Conservation (phyloP, 208 protist species). For the Leishmania amazonensis region DNA sequence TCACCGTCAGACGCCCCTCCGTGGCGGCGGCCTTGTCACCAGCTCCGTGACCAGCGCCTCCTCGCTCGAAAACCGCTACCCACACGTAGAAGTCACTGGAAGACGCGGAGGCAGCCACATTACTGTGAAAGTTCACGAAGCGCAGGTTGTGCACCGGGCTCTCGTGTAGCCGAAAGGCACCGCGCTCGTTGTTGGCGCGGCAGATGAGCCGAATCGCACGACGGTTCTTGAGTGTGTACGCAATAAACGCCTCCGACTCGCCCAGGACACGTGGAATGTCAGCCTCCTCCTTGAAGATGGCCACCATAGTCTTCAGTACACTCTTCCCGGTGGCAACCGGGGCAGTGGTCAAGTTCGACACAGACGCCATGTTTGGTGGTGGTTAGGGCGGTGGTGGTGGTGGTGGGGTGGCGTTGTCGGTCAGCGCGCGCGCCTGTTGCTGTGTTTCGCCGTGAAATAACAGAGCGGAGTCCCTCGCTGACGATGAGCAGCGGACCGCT, state of each 20-base stretch:
- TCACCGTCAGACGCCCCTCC: slow-evolving; percentile 47
- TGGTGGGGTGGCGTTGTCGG: neutral
- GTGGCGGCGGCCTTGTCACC: slow-evolving; percentile 10
- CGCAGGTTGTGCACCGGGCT: slow-evolving; percentile 58
- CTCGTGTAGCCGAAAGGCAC: slow-evolving; percentile 52
- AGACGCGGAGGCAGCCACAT: slow-evolving; percentile 73
- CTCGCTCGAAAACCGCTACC: slow-evolving; percentile 54
- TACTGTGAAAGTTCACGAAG: slow-evolving; percentile 92
- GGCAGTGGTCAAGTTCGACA: slow-evolving; percentile 24
- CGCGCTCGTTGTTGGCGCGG: slow-evolving; percentile 64
- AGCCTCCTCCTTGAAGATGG: slow-evolving; percentile 67
- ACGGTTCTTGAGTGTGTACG: slow-evolving; percentile 81
- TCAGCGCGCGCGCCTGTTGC: neutral
- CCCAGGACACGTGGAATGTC: slow-evolving; percentile 65
- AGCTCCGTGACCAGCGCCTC: neutral
- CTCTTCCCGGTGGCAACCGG: slow-evolving; percentile 28
- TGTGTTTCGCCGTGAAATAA: neutral
- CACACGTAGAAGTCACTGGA: slow-evolving; percentile 79
- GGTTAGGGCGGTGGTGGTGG: neutral
- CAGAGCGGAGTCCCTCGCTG: neutral
- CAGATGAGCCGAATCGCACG: slow-evolving; percentile 65
- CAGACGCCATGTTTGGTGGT: slow-evolving; percentile 3
- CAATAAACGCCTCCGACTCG: slow-evolving; percentile 77
- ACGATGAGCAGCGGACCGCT: neutral
- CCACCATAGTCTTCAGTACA: slow-evolving; percentile 49